Conservation (phyloP, 2,329 filamentous ascomycete genomes). For the Endocalyx cinctus region DNA sequence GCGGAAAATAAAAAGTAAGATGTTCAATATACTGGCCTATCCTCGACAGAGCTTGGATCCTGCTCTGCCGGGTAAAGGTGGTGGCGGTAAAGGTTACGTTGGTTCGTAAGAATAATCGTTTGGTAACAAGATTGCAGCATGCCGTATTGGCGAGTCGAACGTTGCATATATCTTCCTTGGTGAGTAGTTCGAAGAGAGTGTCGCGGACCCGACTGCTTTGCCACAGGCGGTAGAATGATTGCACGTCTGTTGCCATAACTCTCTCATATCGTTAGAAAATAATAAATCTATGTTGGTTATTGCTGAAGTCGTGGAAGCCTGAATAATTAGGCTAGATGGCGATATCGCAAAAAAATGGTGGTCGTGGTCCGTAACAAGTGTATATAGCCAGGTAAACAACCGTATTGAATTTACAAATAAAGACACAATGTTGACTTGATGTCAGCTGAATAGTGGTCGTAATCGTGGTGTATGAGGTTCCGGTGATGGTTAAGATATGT, state of each 20-base stretch:
- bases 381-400: background rate
- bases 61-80: slow-evolving; percentile 69
- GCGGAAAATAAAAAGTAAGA: slow-evolving; percentile 72
- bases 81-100: slow-evolving; percentile 67
- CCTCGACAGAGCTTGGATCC: slow-evolving; percentile 68
- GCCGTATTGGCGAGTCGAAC: slow-evolving; percentile 65
- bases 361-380: background rate
- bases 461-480: no score
- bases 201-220: slow-evolving; percentile 47
- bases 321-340: slow-evolving; percentile 8
- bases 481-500: slow-evolving; percentile 5
- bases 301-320: slow-evolving; percentile 10
- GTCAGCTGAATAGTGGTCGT: background rate
- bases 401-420: no score
- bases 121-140: slow-evolving; percentile 66
- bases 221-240: slow-evolving; percentile 52
- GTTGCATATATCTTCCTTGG: slow-evolving; percentile 49
- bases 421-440: background rate
- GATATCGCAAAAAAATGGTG: slow-evolving; percentile 1
- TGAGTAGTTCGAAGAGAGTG: slow-evolving; percentile 44
- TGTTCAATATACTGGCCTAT: slow-evolving; percentile 77
- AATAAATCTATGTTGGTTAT: slow-evolving; percentile 13
- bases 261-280: slow-evolving; percentile 45
- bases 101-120: slow-evolving; percentile 63
- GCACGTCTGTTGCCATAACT: slow-evolving; percentile 47